These are phyloP conservation scores for Didymella keratinophila DNA, from an alignment of 2,329 filamentous ascomycete species.

Conservation along the genomic window DNA sequence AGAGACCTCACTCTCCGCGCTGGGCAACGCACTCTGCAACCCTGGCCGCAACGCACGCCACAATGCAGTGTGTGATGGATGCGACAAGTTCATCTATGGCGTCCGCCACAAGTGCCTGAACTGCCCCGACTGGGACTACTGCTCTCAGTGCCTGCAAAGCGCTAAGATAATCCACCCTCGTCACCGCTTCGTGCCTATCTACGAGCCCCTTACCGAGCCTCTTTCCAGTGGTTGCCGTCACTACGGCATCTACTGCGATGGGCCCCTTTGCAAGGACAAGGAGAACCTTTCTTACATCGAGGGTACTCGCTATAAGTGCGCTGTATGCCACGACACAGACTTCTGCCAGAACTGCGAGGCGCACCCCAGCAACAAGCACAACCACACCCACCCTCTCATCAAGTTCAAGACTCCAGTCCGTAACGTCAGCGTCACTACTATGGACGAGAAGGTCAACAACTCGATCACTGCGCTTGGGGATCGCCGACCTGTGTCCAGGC, in stretches of 20 bases:
- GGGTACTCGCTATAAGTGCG: conserved; percentile 94
- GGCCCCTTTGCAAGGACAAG: conserved; percentile 78
- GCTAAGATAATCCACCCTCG: conserved; percentile 75
- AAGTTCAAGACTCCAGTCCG: conserved; percentile 95
- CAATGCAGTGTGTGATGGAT: conserved; percentile 92
- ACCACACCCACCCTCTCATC: conserved; percentile 94
- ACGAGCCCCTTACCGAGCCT: conserved; percentile 69
- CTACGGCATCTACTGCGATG: conserved; percentile 91
- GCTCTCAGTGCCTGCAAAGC: conserved; percentile 74
- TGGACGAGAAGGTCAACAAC: conserved; percentile 76
- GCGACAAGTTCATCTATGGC: conserved; percentile 85
- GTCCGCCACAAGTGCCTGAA: conserved; percentile 95
- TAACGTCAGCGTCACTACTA: conserved; percentile 84
- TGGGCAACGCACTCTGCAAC: conserved; percentile 72
- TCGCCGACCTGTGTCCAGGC: conserved; percentile 49
- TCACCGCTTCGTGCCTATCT: conserved; percentile 90
- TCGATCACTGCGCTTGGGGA: conserved; percentile 79
- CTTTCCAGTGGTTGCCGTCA: conserved; percentile 65
- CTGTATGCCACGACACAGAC: conserved; percentile 92
- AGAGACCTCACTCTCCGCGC: conserved; percentile 63
- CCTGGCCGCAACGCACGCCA: conserved; percentile 84
- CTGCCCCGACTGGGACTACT: conserved; percentile 98
- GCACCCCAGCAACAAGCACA: conserved; percentile 82
- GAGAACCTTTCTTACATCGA: conserved; percentile 69
- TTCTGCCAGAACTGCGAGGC: conserved; percentile 96